These are phyloP conservation scores for Tylopilus rubrobrunneus DNA, from an alignment of 768 basidiomycete species.

Conservation along the genomic window DNA sequence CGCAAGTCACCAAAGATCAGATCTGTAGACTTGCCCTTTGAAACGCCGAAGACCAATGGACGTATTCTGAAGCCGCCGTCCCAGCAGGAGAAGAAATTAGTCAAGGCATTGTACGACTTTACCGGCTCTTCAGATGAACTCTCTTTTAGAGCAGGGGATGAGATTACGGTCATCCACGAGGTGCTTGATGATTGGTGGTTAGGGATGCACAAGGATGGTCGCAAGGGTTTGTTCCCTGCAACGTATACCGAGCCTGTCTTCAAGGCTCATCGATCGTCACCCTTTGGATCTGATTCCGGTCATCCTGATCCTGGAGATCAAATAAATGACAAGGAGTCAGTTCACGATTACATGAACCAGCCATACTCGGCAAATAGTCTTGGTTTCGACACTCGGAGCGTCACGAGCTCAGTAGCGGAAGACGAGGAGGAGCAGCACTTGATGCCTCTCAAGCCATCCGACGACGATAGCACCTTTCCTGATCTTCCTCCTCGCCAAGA, in stretches of 20 bases:
- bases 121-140: constrained; percentile 74
- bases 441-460: constrained; percentile 26
- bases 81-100: constrained; percentile 47
- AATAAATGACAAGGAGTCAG: constrained; percentile 23
- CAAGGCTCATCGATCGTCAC: constrained; percentile 23
- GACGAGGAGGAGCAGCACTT: constrained; percentile 42
- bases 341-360: constrained; percentile 19
- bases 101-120: constrained; percentile 76
- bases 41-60: constrained; percentile 26
- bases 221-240: constrained; percentile 77
- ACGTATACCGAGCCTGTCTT: constrained; percentile 57
- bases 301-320: constrained; percentile 12
- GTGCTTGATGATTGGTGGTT: constrained; percentile 92
- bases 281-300: constrained; percentile 30
- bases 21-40: constrained; percentile 18
- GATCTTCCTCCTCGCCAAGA: constrained; percentile 21
- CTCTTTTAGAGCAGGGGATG: constrained; percentile 66
- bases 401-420: constrained; percentile 40
- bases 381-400: constrained; percentile 35
- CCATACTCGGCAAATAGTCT: constrained; percentile 21
- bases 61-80: constrained; percentile 52
- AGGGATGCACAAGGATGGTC: constrained; percentile 62
- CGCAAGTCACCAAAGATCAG: constrained; percentile 29
- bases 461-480: constrained; percentile 23
- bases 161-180: constrained; percentile 73